Base-by-base conservation (phyloP, 2,329 filamentous ascomycete species). In the Aspergillus aculeatinus region DNA sequence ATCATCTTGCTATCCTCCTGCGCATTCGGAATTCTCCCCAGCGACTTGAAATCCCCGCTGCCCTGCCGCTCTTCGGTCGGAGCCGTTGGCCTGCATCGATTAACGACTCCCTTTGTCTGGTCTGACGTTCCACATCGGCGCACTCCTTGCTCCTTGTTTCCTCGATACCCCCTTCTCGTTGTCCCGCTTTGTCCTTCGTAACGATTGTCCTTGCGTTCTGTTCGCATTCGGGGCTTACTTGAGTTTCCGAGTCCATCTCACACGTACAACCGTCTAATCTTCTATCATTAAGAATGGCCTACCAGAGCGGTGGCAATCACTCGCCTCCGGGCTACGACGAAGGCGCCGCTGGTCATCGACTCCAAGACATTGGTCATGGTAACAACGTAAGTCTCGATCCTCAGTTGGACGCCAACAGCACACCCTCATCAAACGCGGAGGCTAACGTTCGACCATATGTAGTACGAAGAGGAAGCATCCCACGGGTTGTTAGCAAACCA, bases 341-440 rank as follows among this genome's bases (percentile, higher is more conserved):
- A 60, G 84, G 85, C 16, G 39, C 39, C n/a, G 39, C 39, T 59
- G 83, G 85, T 68, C 87, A 91, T 73, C 83, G 82, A 60, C 76
- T 91, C 70, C 86, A 90, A 72, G 88, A 91, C 71, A 80, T 91
- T 35, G 84, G 85, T 63, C 74, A 82, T 44, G 61, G 62, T 60
- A 83, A 83, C 60, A 81, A 80, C 70, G 89, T 90, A 82, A 80
- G 87, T 62, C 11, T 44, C 47, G n/a, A 33, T 14, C 19, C 3
- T 14, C 4, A 10, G 19, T 21, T 25, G 29, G 19, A 11, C 16
- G 25, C 33, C 35, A 11, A 11, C 25, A 10, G 9, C 19, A 14
- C 10, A 48, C 16, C 35, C 47, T 11, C 19, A 7, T 21, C 19
- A 23, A 39, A 23, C 19, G 12, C 27, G 50, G 25, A 60, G 11